phyloP scores from a whole-genome alignment of 1,284 basidiomycete genomes.

The Meira miltonrushii region DNA sequence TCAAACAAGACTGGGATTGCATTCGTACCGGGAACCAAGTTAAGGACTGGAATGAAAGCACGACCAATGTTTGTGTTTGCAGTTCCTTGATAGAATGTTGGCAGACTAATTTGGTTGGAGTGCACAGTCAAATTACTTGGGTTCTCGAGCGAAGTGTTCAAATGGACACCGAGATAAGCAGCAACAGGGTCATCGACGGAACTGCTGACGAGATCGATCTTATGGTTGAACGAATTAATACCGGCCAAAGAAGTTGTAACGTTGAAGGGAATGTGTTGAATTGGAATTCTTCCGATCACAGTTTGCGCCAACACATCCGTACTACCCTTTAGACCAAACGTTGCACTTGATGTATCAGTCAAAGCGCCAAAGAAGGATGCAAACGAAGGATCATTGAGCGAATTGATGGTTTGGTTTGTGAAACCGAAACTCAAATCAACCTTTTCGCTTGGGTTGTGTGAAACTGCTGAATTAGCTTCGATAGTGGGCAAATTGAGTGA shows the following conservation, averaged over 20 bases:
- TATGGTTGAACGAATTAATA: slow-evolving; percentile 35
- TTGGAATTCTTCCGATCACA: slow-evolving; percentile 58
- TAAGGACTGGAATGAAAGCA: slow-evolving; percentile 53
- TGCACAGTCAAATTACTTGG: slow-evolving; percentile 60
- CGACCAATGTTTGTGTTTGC: slow-evolving; percentile 40
- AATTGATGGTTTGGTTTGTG: slow-evolving; percentile 60
- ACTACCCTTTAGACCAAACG: slow-evolving; percentile 60
- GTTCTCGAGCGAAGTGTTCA: slow-evolving; percentile 30
- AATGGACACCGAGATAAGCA: slow-evolving; percentile 21
- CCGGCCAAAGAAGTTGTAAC: slow-evolving; percentile 61
- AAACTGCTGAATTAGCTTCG: slow-evolving; percentile 59
- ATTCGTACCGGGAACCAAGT: slow-evolving; percentile 64
- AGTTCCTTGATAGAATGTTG: slow-evolving; percentile 61
- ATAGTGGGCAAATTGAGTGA: slow-evolving; percentile 60
- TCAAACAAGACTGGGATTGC: slow-evolving; percentile 61
- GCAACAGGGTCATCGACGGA: slow-evolving; percentile 32
- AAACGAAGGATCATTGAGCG: slow-evolving; percentile 60
- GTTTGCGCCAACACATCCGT: slow-evolving; percentile 65
- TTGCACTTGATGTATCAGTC: slow-evolving; percentile 55
- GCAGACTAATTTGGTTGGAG: slow-evolving; percentile 62
- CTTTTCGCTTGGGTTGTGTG: slow-evolving; percentile 62
- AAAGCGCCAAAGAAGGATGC: slow-evolving; percentile 56
- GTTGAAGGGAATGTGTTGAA: slow-evolving; percentile 64
- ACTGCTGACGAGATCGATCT: slow-evolving; percentile 10
- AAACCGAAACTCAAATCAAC: slow-evolving; percentile 60